Conservation (phyloP, 208 protist species). For the Phytomonas francai region DNA sequence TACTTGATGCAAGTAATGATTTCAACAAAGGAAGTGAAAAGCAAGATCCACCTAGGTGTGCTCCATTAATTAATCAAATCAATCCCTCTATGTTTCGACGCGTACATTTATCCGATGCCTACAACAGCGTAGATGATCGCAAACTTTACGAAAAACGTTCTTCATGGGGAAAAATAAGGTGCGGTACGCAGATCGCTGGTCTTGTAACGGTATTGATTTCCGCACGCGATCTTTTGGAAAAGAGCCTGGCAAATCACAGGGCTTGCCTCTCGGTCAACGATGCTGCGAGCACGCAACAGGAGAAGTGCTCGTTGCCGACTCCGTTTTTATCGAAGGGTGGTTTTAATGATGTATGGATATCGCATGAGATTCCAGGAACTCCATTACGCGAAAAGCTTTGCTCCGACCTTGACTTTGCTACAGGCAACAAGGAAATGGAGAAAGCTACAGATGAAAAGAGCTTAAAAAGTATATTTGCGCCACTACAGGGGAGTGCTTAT, state of each 20-base stretch:
- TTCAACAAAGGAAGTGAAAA: not conserved
- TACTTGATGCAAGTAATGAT: not conserved
- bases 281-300: not conserved
- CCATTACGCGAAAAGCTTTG: not conserved
- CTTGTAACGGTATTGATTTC: not conserved
- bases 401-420: not conserved
- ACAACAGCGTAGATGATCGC: constrained; percentile 1
- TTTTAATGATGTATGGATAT: not conserved
- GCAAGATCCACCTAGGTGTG: not conserved
- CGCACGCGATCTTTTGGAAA: not conserved
- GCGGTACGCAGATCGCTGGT: not conserved
- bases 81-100: not conserved
- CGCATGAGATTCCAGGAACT: not conserved
- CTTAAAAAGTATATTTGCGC: not conserved
- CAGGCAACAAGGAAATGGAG: too few relatives aligned
- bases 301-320: not conserved
- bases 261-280: not conserved
- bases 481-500: not conserved
- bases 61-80: not conserved
- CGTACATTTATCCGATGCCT: not conserved
- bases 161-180: constrained; percentile 1
- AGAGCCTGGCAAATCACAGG: not conserved
- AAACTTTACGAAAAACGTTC: not conserved
- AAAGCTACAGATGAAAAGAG: not conserved
- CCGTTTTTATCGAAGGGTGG: not conserved